Base-by-base conservation (phyloP, 306 rosid genomes). In the Acacia confusa region DNA sequence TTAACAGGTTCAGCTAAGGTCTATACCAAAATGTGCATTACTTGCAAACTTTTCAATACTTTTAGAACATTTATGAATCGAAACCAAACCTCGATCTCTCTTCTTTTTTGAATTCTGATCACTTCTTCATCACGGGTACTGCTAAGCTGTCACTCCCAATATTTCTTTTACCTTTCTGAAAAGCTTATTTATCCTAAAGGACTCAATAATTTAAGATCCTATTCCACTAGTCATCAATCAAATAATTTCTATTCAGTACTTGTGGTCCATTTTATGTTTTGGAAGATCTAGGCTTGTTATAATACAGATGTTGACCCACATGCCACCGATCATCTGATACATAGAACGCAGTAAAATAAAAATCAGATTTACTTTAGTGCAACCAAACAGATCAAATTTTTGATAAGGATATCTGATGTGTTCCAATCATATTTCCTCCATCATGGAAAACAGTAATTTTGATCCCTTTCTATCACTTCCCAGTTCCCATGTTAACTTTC, bases 121-220 rank as follows among this genome's bases (percentile, higher is more conserved):
- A 82, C 87, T 82, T 78, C 80, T 83, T 81, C 80, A 70, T 85
- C 86, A 82, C 83, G 87, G 88, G 71, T 85, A 76, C 74, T 77
- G 89, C 87, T 82, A 83, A 85, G 78, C 88, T 88, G 91, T 89
- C 87, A 60, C 67, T 82, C 34, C 74, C 79, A 83, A 78, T 78
- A 75, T 72, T 82, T 55, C 87, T 47, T 47, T 88, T 77, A 66
- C 69, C 73, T 90, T 85, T 78, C 66, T 53, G 71, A 52, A 84
- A 72, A 82, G 83, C 58, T 25, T 76, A 70, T 90, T 85, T 83
- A 76, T 75, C 85, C 6, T 55, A 81, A 84, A 88, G 84, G 84
- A 84, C 78, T 80, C 55, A 70, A 88, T 91, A 60, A 90, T 90
- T 89, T 71, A 65, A 66, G 75, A 60, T 72, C 32, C 69, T 85